Percentiles rank a stretch among this genome's conserved stretches.
Conservation (phyloP, 805 yeast species). For the Myxozyma monticola region DNA sequence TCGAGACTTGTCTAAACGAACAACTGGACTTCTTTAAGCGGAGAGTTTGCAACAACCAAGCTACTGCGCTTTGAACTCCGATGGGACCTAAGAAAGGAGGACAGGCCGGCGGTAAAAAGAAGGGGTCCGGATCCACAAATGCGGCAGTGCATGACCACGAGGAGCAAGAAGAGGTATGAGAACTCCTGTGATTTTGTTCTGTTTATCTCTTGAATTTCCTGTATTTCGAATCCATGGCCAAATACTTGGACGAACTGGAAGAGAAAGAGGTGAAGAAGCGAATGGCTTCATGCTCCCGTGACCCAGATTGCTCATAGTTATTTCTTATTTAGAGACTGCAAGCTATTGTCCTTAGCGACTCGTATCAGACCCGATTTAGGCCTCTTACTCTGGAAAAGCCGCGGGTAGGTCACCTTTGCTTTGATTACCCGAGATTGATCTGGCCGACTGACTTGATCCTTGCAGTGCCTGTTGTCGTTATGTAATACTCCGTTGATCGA, state of each 20-base stretch:
- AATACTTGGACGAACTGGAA: background rate
- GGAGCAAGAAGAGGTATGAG: slow-evolving; percentile 18
- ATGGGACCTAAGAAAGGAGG: slow-evolving; percentile 23
- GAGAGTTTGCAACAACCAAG: too few relatives aligned
- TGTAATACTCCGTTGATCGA: slow-evolving; percentile 94
- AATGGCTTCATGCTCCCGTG: background rate
- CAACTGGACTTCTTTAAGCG: too few relatives aligned
- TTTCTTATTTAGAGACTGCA: slow-evolving; percentile 59
- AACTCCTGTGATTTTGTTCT: background rate
- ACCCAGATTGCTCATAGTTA: too few relatives aligned
- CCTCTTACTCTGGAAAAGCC: slow-evolving; percentile 86
- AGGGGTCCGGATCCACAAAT: slow-evolving; percentile 7
- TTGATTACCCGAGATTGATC: background rate
- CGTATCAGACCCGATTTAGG: slow-evolving; percentile 88
- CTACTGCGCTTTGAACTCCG: background rate
- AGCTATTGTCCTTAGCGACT: slow-evolving; percentile 92
- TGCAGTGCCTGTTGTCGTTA: slow-evolving; percentile 74
- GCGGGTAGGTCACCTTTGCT: slow-evolving; percentile 44
- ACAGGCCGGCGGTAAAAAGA: slow-evolving; percentile 12
- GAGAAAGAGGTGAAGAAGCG: background rate
- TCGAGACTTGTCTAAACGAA: too few relatives aligned
- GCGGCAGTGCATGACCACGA: slow-evolving; percentile 13
- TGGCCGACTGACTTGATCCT: background rate
- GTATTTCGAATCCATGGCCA: background rate
- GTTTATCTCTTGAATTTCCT: background rate